Percentiles rank a stretch among this genome's conserved stretches.
These are phyloP conservation scores for Pichia sp. DNA, from an alignment of 1,139 yeast genomes.

Conservation along the genomic window DNA sequence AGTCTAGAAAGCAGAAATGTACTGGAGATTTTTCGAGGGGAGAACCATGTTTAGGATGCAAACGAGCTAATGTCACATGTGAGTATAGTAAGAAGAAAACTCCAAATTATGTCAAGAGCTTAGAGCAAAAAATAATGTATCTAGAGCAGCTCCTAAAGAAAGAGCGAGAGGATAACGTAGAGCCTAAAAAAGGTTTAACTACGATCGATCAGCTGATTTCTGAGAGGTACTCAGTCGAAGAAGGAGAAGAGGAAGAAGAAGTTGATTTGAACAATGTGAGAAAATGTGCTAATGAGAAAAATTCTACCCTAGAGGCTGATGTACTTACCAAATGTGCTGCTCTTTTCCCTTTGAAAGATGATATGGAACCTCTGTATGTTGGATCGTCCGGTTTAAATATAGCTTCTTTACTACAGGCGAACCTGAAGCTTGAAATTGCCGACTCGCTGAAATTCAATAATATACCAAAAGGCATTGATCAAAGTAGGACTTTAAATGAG, in stretches of 20 bases:
- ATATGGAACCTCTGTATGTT: conserved; percentile 18
- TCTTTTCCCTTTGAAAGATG: conserved; percentile 17
- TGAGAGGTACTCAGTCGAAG: no score
- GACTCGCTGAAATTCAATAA: background rate
- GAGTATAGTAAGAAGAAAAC: conserved; percentile 11
- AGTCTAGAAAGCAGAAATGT: conserved; percentile 20
- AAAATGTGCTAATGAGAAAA: no score
- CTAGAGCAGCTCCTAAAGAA: conserved; percentile 2
- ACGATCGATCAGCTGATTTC: no score
- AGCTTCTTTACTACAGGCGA: conserved; percentile 16
- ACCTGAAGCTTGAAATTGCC: conserved; percentile 6
- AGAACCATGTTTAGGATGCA: conserved; percentile 13
- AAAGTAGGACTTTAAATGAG: background rate
- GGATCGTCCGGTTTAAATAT: conserved; percentile 18
- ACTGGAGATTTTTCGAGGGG: conserved; percentile 14
- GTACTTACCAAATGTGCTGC: conserved; percentile 18
- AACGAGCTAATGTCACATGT: conserved; percentile 12
- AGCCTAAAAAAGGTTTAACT: no score
- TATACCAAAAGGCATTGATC: background rate
- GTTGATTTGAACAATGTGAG: no score
- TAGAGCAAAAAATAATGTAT: conserved; percentile 11
- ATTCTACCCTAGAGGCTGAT: background rate
- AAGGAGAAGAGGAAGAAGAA: no score
- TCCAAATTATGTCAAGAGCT: conserved; percentile 11
- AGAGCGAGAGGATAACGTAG: background rate